A percentile compares a stretch with the other conserved stretches of the same genome.
Conservation (phyloP, 2,329 filamentous ascomycete species). For the Aureobasidium uvarum region DNA sequence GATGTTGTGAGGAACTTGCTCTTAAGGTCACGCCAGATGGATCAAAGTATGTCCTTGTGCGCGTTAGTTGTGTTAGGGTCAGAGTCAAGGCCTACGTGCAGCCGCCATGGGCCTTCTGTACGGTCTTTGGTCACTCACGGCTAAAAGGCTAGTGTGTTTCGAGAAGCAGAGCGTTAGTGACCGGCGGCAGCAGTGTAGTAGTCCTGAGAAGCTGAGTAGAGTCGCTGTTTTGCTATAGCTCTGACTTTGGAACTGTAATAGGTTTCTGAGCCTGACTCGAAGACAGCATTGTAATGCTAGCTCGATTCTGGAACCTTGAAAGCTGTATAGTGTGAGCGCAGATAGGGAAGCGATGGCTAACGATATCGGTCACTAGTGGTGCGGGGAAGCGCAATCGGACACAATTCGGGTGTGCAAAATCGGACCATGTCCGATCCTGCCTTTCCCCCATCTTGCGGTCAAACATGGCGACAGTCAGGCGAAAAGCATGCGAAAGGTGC, state of each 20-base stretch:
- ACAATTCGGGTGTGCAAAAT: background rate
- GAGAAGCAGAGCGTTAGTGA: no score
- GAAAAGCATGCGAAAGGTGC: constrained; percentile 10
- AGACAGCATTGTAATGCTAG: background rate
- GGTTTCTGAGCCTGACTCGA: background rate
- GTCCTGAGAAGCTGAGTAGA: background rate
- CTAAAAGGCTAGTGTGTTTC: no score
- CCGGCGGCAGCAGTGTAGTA: background rate
- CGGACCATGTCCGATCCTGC: background rate
- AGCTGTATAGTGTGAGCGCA: no score
- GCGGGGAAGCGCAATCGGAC: constrained; percentile 1
- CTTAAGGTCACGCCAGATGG: no score
- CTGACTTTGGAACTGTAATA: background rate
- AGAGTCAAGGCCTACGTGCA: no score
- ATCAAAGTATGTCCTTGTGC: no score
- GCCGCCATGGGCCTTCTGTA: no score
- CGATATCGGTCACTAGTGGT: background rate
- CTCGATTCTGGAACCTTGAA: no score
- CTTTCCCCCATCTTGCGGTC: constrained; percentile 28
- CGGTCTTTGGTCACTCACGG: no score
- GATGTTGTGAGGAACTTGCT: no score
- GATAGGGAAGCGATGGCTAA: no score
- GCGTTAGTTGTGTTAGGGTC: no score
- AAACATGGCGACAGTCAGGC: background rate
- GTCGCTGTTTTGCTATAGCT: background rate